Conservation (phyloP, 768 basidiomycete species). For the Cubamyces lactineus region DNA sequence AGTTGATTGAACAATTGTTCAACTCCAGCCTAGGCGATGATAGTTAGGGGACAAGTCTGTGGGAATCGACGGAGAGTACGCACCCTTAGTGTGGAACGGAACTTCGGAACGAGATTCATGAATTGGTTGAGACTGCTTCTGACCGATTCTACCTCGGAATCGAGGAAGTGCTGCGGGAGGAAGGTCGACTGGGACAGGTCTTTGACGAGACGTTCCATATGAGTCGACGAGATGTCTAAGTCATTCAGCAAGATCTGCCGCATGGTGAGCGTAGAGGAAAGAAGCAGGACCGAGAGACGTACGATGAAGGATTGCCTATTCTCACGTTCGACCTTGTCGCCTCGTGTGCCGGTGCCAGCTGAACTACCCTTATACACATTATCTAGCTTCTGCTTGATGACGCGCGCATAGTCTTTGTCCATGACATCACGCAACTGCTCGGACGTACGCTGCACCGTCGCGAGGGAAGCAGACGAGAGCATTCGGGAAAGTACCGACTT, state of each 20-base stretch:
- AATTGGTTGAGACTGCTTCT: slow-evolving; percentile 53
- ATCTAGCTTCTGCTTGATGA: slow-evolving; percentile 86
- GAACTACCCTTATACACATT: slow-evolving; percentile 71
- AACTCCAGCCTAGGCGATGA: slow-evolving; percentile 64
- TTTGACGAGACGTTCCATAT: slow-evolving; percentile 80
- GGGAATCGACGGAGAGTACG: slow-evolving; percentile 16
- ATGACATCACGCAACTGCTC: slow-evolving; percentile 71
- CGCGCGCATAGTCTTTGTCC: slow-evolving; percentile 80
- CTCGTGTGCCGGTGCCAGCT: slow-evolving; percentile 44
- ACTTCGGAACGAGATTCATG: slow-evolving; percentile 58
- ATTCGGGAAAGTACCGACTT: slow-evolving; percentile 81
- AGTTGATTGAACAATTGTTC: slow-evolving; percentile 97
- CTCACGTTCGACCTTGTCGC: slow-evolving; percentile 82
- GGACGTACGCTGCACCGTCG: slow-evolving; percentile 59
- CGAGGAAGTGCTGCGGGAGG: slow-evolving; percentile 70
- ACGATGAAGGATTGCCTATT: slow-evolving; percentile 83
- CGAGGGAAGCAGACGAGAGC: slow-evolving; percentile 73
- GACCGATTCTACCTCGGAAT: slow-evolving; percentile 54
- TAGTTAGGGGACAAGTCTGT: background rate
- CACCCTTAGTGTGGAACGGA: slow-evolving; percentile 77
- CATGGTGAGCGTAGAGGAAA: no score
- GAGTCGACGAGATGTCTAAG: slow-evolving; percentile 87
- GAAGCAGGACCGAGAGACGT: slow-evolving; percentile 36
- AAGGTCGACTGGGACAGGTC: slow-evolving; percentile 59
- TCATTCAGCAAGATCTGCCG: slow-evolving; percentile 87